Evolutionary conservation across 148 eudicot genomes (phyloP), one percentile per base, ranked within the genome.

Genomic region (Fallopia convolvulus): DNA sequence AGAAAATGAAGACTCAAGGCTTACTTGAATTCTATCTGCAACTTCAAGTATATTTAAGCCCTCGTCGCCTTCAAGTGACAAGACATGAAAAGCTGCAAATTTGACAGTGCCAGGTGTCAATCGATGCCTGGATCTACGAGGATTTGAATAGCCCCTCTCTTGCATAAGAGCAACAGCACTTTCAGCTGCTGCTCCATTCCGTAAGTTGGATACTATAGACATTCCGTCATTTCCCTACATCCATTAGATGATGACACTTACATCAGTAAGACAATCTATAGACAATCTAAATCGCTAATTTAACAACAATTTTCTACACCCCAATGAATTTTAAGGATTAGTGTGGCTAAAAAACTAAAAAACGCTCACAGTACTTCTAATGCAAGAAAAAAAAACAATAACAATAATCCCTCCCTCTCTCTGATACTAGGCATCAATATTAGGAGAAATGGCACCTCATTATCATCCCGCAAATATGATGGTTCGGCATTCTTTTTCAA

Each of bases 61-160:
- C 55, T 83, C 83, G 75, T 89, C 84, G 17, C 98, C 98, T 80
- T 94, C 97, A 68, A 94, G 85, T 42, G 97, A 92, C 50, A 94
- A 89, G 80, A 92, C 90, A 80, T 94, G 91, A 88, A 86, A 94
- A 53, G 97, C 98, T 46, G 98, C 98, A 83, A 82, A 94, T 83
- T 94, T 94, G 8, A 94, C 97, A 14, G 98, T 94, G 82, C 95
- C 98, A 77, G 98, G 98, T 9, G 97, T 94, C 89, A 94, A 81
- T 26, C 98, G 86, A 84, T 94, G 98, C 83, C 96, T 92, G 49
- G 97, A 92, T 84, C 83, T 92, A 75, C 95, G 90, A 11, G 88
- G 89, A 84, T 89, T 90, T 46, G 96, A 84, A 66, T 86, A 85
- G 52, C 97, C 98, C 83, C 87, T 89, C 83, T 89, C 91, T 79